Base-by-base conservation (phyloP, 2,329 filamentous ascomycete genomes). In the Epichloe gansuensis region DNA sequence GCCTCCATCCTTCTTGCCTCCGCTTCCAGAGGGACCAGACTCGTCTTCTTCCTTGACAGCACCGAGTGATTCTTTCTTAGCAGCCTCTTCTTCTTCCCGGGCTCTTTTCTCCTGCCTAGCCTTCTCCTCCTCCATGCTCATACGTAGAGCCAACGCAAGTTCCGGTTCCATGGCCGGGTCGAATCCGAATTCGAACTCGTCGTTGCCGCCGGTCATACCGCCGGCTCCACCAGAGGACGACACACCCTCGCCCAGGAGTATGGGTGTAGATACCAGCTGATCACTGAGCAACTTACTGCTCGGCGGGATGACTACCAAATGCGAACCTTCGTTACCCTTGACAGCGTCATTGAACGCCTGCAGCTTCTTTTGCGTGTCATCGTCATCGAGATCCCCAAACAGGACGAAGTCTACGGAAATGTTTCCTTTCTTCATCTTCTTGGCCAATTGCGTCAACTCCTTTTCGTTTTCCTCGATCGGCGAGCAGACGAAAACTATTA, bases 121-220 rank as follows among this genome's bases (percentile, higher is more conserved):
- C 74, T 94, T 94, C 71, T 98, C 93, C 67, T 98, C 93, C 68
- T 98, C 93, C 80, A 95, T 89, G 69, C 88, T 95, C 89, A 98
- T 95, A 57, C 93, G 84, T 66, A 98, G 74, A 50, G 93, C 93
- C 60, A 98, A 80, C 23, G 93, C 93, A 63, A 98, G 74, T 68
- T 98, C 93, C 3, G 93, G 93, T 65, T 98, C 93, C 63, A 90
- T 78, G 51, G 84, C 85, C 13, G 91, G 90, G 68, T 97, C 93
- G 59, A 95, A 88, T 57, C 87, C 89, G 65, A 94, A 94, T 58
- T 71, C 71, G 43, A 77, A 82, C 54, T 71, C 94, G 56, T 85
- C 81, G 52, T 77, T 79, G 59, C 77, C 81, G 36, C 73, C 78
- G 42, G 75, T 82, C 49, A 75, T 73, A 51, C 78, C 83, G 53